Conservation (phyloP, 2,329 filamentous ascomycete genomes). For the Diaporthe humulicola region DNA sequence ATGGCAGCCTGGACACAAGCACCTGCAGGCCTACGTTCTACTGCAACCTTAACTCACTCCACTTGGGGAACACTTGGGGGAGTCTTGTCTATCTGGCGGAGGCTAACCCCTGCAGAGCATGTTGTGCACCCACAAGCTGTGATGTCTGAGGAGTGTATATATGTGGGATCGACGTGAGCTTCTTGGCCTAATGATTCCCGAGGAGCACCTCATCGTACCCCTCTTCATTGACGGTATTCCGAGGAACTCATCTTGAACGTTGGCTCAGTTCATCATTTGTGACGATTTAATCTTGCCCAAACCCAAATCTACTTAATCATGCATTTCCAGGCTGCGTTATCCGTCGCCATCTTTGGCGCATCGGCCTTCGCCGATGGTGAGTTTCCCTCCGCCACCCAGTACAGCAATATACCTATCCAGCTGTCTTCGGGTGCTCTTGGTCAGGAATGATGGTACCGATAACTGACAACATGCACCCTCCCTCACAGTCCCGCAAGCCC, state of each 20-base stretch:
- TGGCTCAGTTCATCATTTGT: not conserved
- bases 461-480: not conserved
- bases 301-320: not conserved
- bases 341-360: constrained; percentile 9
- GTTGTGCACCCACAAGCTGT: constrained; percentile 1
- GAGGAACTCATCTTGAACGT: not conserved
- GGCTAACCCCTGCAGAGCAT: constrained; percentile 7
- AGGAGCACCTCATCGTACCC: not conserved
- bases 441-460: not conserved
- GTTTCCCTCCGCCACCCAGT: not conserved
- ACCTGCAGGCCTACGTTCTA: constrained; percentile 16
- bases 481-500: not conserved
- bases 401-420: not conserved
- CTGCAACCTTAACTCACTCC: constrained; percentile 19
- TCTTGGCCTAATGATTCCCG: constrained; percentile 20
- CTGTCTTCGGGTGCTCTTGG: too few species aligned
- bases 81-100: not conserved
- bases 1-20: constrained; percentile 13
- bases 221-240: not conserved
- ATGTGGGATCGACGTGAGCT: constrained; percentile 8
- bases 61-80: not conserved
- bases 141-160: not conserved
- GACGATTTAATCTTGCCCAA: not conserved
- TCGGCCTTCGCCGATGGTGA: constrained; percentile 9
- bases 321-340: constrained; percentile 20